Evolutionary conservation across 257 asterid genomes (phyloP), one percentile per base, ranked within the genome.

Genomic region (Rehmannia glutinosa): DNA sequence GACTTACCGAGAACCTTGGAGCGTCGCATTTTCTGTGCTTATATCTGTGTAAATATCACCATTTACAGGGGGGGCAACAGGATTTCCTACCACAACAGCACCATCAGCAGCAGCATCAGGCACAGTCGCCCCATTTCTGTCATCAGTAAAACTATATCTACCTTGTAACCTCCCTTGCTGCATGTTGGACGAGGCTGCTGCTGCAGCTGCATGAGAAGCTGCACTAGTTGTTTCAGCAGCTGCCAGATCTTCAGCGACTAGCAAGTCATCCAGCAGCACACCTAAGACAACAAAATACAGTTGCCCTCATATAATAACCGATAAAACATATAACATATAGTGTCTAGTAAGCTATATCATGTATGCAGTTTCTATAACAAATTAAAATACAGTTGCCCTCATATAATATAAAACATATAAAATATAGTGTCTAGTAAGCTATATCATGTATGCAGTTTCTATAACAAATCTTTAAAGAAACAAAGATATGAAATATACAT

Each of bases 221-320:
- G 97, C 98, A 73, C 78, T 84, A 21, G 97, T 94, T 24, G 98
- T 94, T 82, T 94, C 99, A 47, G 97, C 90, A 73, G 98, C 99
- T 27, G 99, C 96, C 61, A 94, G 76, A 77, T 94, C 99, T 81
- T 94, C 99, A 42, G 99, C 98, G n/a, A 89, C 98, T 45, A 94
- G 97, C 54, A 94, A 82, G 80, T 94, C 98, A 73, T 90, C 98
- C 66, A 93, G 83, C 77, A 93, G 71, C 59, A 93, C 96, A 64
- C 99, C 99, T 93, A 38, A 53, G 49, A 71, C 33, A 75, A 72
- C 43, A 78, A 70, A 71, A 47, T 15, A 60, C 21, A 49, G 41
- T 32, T 30, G 20, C 54, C 61, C 19, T 20, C 62, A 43, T 38
- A 56, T 33, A 60, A 52, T 13, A 27, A 41, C 59, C 25, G 53